A percentile compares a stretch with the other conserved stretches of the same genome.
Conservation (phyloP, 306 rosid genomes). For the Vigna mungo region DNA sequence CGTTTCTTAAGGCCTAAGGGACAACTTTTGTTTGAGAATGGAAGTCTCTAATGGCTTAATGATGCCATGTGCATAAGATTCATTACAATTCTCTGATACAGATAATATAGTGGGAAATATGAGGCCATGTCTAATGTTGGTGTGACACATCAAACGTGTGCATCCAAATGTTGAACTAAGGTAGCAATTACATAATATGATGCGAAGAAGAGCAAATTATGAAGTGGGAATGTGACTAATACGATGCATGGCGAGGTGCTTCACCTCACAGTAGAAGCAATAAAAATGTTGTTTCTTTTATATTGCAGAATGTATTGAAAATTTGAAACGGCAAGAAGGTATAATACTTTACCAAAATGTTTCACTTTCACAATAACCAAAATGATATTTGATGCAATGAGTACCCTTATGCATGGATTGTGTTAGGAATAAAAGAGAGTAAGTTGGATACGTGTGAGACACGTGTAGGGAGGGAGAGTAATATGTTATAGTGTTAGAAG, state of each 20-base stretch:
- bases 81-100: not conserved
- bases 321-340: not conserved
- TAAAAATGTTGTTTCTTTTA: too few relatives aligned
- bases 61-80: not conserved
- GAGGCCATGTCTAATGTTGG: not conserved
- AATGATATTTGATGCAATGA: not conserved
- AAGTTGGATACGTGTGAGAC: too few relatives aligned
- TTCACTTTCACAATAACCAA: not conserved
- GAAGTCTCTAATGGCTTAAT: not conserved
- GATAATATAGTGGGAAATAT: not conserved
- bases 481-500: too few relatives aligned
- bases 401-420: conserved; percentile 48
- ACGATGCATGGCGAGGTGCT: too few relatives aligned
- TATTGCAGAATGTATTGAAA: not conserved
- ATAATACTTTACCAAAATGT: not conserved
- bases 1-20: not conserved
- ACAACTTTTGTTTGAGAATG: not conserved
- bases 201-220: too few relatives aligned
- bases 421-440: too few relatives aligned
- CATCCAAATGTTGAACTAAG: not conserved
- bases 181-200: not conserved
- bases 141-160: not conserved
- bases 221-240: too few relatives aligned
- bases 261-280: too few relatives aligned
- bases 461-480: too few relatives aligned